Conservation (phyloP, 192 early-diverging fungal species). For the Coemansia sp. region DNA sequence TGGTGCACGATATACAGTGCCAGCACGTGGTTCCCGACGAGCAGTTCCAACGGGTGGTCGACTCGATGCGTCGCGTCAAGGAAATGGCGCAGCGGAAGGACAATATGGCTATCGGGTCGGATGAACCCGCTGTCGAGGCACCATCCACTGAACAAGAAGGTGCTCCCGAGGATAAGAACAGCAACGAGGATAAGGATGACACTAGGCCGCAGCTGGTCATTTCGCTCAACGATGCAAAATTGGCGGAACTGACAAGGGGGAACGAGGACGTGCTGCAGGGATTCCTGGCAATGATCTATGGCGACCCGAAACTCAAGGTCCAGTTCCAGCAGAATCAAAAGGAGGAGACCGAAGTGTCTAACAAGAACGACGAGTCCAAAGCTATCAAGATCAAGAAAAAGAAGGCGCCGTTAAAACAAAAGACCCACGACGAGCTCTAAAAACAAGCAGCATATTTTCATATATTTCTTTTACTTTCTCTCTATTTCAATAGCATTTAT, state of each 20-base stretch:
- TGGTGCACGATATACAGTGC: slow-evolving; percentile 63
- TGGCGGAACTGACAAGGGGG: slow-evolving; percentile 1
- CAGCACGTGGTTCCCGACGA: slow-evolving; percentile 62
- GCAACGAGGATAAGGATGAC: neutral
- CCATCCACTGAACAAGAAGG: neutral
- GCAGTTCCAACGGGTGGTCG: slow-evolving; percentile 29
- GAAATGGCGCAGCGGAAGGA: neutral
- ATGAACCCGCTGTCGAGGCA: neutral
- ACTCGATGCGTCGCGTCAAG: slow-evolving; percentile 3
- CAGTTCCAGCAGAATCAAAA: slow-evolving; percentile 7
- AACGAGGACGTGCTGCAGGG: slow-evolving; percentile 29
- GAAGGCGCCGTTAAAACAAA: neutral
- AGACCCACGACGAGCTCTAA: slow-evolving; percentile 16
- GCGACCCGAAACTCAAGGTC: slow-evolving; percentile 19
- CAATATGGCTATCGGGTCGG: neutral
- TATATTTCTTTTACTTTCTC: too few species aligned
- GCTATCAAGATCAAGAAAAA: neutral
- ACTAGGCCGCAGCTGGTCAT: slow-evolving; percentile 30
- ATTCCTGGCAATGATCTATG: slow-evolving; percentile 26
- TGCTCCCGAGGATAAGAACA: neutral
- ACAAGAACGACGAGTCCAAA: neutral
- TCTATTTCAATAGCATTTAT: too few species aligned
- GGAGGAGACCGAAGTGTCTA: neutral
- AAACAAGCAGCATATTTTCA: too few species aligned
- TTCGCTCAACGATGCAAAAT: slow-evolving; percentile 26